A percentile compares a stretch with the other conserved stretches of the same genome.
These are phyloP conservation scores for Backusella luteola DNA, from an alignment of 192 early-diverging fungal species.

Conservation along the genomic window DNA sequence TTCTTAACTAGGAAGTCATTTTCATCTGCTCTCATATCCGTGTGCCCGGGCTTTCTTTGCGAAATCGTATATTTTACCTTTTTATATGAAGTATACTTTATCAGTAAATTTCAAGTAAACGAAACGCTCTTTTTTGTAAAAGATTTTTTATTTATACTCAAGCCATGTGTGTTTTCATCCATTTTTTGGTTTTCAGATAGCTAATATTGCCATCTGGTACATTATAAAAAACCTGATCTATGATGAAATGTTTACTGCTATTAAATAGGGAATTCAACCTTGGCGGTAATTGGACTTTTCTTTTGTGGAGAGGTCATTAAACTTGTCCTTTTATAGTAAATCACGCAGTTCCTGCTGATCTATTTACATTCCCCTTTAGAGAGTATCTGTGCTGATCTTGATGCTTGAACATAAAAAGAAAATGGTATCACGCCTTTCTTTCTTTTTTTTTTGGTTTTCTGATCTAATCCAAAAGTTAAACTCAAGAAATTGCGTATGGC, in stretches of 20 bases:
- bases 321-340: not conserved
- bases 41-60: not conserved
- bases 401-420: not conserved
- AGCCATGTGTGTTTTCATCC: not conserved
- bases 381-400: not conserved
- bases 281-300: not conserved
- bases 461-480: not conserved
- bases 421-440: not conserved
- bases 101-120: not conserved
- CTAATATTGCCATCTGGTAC: not conserved
- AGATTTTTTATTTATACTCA: not conserved
- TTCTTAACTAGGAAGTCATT: not conserved
- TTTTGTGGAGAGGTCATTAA: not conserved
- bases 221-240: not conserved
- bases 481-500: not conserved
- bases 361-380: not conserved
- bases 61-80: not conserved
- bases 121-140: not conserved
- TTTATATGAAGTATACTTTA: not conserved
- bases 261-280: not conserved
- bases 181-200: not conserved
- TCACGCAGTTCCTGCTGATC: not conserved
- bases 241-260: constrained; percentile 2
- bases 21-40: not conserved
- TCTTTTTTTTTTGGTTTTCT: not conserved